Evolutionary conservation across 2,329 filamentous ascomycete genomes (phyloP), one percentile per base, ranked within the genome.

Genomic region (Alternaria viburni): DNA sequence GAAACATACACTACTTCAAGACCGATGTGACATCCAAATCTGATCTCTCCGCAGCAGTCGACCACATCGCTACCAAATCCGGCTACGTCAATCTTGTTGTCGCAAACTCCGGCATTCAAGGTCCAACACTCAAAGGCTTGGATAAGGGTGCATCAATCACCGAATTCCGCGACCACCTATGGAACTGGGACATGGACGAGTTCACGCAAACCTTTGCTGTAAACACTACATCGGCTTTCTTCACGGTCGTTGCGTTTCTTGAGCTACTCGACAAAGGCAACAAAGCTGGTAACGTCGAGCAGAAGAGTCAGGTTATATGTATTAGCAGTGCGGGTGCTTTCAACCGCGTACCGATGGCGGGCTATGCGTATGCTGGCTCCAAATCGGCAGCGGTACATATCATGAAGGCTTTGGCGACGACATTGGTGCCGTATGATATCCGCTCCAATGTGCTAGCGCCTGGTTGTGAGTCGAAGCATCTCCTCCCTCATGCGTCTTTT

Each of bases 371-470:
- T 62, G 51, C 59, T 6, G 58, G 59, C 3, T 66, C 80, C 36
- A 87, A 87, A 68, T 80, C 62, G 8, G 67, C 62, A n/a, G 47
- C 45, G 19, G 51, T 64, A 15, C 67, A 85, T 64, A 62, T 86
- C 45, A 80, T 83, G 23, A 86, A 87, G 71, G 77, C 80, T 62
- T 74, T 86, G 12, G 75, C 82, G 0, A 86, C 83, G 2, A 66
- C 57, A 7, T 74, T 75, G 62, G 82, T 66, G 15, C 76, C 61
- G 54, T 81, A 72, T 49, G 74, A 78, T 17, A 86, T 86, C 32
- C 78, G 85, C 1, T 79, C 80, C 1, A 87, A 87, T 69, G 78
- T 81, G 1, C 79, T 86, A 50, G 80, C 83, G 5, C 84, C 85
- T 11, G 85, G 85, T 5, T 54, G 68, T 68, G 60, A 56, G 58